Conservation (phyloP, 2,329 filamentous ascomycete species). For the Aureobasidium leucospermi region DNA sequence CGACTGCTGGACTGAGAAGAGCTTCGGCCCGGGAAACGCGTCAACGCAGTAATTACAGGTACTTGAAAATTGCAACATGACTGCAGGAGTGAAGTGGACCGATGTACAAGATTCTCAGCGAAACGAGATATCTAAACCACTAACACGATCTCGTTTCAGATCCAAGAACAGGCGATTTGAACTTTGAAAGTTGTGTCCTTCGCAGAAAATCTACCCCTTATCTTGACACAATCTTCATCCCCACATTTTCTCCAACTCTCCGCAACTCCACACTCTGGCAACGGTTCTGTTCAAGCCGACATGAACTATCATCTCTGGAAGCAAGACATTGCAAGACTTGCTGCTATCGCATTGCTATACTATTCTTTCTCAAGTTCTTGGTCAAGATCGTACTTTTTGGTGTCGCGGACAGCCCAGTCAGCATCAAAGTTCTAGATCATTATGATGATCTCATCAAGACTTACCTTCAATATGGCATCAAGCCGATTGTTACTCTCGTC, state of each 20-base stretch:
- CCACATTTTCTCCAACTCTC: background rate
- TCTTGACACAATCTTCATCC: background rate
- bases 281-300: constrained; percentile 30
- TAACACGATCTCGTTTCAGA: no score
- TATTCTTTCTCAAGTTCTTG: constrained; percentile 38
- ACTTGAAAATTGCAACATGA: no score
- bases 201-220: background rate
- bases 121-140: no score
- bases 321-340: constrained; percentile 35
- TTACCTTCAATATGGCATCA: constrained; percentile 36
- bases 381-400: constrained; percentile 42
- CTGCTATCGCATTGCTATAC: constrained; percentile 24
- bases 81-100: no score
- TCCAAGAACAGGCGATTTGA: no score
- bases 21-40: no score
- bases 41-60: no score
- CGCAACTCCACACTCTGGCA: background rate
- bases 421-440: constrained; percentile 36
- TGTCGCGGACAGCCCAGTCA: constrained; percentile 33
- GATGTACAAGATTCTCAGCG: no score
- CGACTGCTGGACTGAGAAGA: no score
- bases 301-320: constrained; percentile 46
- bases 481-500: constrained; percentile 39
- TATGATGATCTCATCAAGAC: constrained; percentile 42
- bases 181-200: background rate